Evolutionary conservation across 1,139 yeast species (phyloP).

Genomic region (Geotrichum aggregatum): DNA sequence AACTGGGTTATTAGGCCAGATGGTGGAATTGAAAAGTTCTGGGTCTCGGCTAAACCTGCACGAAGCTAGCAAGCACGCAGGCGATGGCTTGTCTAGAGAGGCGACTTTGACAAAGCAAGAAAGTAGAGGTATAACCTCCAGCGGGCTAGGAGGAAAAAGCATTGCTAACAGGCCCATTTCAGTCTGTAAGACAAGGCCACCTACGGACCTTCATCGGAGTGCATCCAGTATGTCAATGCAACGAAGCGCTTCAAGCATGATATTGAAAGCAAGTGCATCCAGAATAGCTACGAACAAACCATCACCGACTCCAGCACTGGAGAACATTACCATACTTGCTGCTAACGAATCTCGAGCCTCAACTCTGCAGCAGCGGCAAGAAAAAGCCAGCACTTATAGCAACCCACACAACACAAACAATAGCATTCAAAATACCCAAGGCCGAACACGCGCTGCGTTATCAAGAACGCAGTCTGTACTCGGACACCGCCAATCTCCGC

Average conservation of each 20-base stretch:
- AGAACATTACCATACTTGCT: too few species aligned
- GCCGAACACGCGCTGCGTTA: neutral
- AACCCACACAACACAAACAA: neutral
- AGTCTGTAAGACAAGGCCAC: neutral
- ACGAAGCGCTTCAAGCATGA: neutral
- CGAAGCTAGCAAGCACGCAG: neutral
- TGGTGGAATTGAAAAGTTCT: conserved; percentile 19
- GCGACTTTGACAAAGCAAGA: too few species aligned
- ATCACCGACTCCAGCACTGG: neutral
- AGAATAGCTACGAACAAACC: neutral
- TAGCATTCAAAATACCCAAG: neutral
- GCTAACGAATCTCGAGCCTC: too few species aligned
- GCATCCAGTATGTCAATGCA: neutral
- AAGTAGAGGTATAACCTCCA: neutral
- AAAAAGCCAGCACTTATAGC: too few species aligned
- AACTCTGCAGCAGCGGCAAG: too few species aligned
- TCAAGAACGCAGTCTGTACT: neutral
- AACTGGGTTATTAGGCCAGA: conserved; percentile 21
- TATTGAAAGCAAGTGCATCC: neutral
- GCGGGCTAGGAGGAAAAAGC: neutral
- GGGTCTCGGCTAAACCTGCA: conserved; percentile 3
- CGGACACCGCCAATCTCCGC: neutral
- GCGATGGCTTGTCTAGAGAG: too few species aligned
- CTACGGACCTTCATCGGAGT: neutral
- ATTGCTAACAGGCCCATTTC: neutral